Evolutionary conservation across 371 early-diverging fungal genomes (phyloP), one percentile per base, ranked within the genome.

Genomic region (Mortierella sp.): DNA sequence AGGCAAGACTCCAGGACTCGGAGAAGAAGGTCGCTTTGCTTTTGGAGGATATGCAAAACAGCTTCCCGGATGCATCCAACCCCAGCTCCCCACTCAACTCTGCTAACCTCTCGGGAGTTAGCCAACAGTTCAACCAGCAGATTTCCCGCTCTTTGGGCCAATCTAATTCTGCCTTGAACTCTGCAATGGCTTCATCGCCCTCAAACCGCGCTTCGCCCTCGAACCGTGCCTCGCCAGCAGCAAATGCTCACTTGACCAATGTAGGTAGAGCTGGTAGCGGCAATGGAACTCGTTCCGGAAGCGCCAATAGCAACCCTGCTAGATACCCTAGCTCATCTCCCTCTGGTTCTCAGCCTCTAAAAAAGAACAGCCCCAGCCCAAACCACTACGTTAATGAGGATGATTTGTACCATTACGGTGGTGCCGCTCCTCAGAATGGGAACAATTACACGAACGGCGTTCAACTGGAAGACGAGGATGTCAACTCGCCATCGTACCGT

Each of bases 1-100:
- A 75, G 43, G 68, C 72, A n/a, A 51, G 75, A 22, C 68, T 81
- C 5, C 23, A 57, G 2, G 81, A 81, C 7, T 62, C 81, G 0
- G 81, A 81, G 35, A 81, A 81, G 75, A 81, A 71, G 40, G 81
- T 81, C 37, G 43, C 68, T 0, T 31, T 81, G 47, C 35, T 81
- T 7, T 55, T 81, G 4, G 80, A 80, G 54, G 55, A 80, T 55
- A 80, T 80, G 67, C 80, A 80, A n/a, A 60, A 57, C 53, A 60
- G 40, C 53, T 13, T 9, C 6, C 40, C 13, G 13, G 57, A 57
- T 31, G 45, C 12, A n/a, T 45, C 45, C n/a, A 45, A 45, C 45
- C 74, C 70, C 26, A 64, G 13, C 32, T 80, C 80, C 12, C 75
- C 80, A n/a, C 51, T 64, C 47, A 80, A 60, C 57, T 80, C 80